phyloP scores from a whole-genome alignment of 768 basidiomycete species.

The Boletus rufocinnamomeus region DNA sequence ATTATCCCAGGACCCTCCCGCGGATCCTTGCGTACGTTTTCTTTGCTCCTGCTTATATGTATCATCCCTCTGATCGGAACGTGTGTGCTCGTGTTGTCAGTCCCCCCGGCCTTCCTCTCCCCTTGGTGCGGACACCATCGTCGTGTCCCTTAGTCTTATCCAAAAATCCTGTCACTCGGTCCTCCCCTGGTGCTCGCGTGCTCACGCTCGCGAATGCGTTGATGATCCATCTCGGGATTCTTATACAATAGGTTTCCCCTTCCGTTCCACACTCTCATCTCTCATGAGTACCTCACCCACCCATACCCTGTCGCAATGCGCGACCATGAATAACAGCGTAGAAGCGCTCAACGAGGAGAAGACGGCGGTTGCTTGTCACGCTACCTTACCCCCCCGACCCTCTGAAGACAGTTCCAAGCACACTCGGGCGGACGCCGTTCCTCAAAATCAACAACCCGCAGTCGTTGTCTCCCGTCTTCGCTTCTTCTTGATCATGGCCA shows the following conservation, averaged over 20 bases:
- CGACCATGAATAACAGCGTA: constrained; percentile 32
- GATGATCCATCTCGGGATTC: constrained; percentile 15
- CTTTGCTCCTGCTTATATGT: constrained; percentile 28
- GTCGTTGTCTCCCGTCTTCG: constrained; percentile 31
- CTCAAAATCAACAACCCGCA: constrained; percentile 24
- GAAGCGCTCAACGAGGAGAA: constrained; percentile 31
- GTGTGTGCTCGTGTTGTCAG: constrained; percentile 7
- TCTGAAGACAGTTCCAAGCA: neutral
- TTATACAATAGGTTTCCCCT: constrained; percentile 19
- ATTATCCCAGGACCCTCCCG: constrained; percentile 32
- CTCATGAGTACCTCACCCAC: constrained; percentile 33
- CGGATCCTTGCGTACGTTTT: constrained; percentile 30
- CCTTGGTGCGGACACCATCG: constrained; percentile 11
- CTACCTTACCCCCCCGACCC: neutral
- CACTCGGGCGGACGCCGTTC: neutral
- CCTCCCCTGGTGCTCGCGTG: constrained; percentile 19
- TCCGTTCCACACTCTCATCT: constrained; percentile 8
- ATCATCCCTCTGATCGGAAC: constrained; percentile 22
- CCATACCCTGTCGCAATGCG: constrained; percentile 34
- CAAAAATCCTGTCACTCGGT: constrained; percentile 4
- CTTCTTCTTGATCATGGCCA: constrained; percentile 38
- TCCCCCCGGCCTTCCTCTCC: constrained; percentile 13
- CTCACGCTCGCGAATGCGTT: constrained; percentile 10
- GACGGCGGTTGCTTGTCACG: constrained; percentile 7
- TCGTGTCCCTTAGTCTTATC: constrained; percentile 6